Percentiles rank a stretch among this genome's conserved stretches.
Conservation (phyloP, 2,329 filamentous ascomycete species). For the Colletotrichum cereale region DNA sequence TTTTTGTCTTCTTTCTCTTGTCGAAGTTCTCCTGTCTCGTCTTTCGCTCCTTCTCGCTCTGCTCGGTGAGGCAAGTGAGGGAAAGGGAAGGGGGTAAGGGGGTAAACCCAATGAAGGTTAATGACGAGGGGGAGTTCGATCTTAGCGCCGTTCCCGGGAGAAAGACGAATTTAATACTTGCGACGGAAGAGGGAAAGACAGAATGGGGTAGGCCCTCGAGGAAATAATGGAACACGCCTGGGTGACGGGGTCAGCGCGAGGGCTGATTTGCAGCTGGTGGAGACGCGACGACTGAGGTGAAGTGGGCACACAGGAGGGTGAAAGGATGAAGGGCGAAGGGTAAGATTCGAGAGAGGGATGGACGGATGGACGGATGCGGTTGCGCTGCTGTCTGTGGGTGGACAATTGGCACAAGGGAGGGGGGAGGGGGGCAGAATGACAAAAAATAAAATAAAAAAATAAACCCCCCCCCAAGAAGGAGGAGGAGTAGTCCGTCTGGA, state of each 20-base stretch:
- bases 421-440: background rate
- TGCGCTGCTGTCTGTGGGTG: slow-evolving; percentile 2
- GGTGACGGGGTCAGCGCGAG: slow-evolving; percentile 31
- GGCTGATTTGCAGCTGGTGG: slow-evolving; percentile 40
- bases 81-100: slow-evolving; percentile 38
- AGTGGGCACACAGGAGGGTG: slow-evolving; percentile 6
- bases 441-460: background rate
- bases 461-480: background rate
- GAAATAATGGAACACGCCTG: slow-evolving; percentile 39
- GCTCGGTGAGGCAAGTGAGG: slow-evolving; percentile 18
- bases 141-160: slow-evolving; percentile 43
- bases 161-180: slow-evolving; percentile 42
- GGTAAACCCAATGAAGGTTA: slow-evolving; percentile 42
- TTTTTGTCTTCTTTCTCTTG: slow-evolving; percentile 18
- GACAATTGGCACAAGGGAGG: slow-evolving; percentile 1
- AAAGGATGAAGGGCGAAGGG: slow-evolving; percentile 22
- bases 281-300: slow-evolving; percentile 30
- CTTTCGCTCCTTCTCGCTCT: slow-evolving; percentile 19
- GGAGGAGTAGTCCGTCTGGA: background rate
- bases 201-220: slow-evolving; percentile 34
- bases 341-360: background rate
- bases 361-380: slow-evolving; percentile 1
- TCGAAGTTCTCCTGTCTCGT: slow-evolving; percentile 12
- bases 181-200: slow-evolving; percentile 37
- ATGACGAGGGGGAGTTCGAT: slow-evolving; percentile 42